phyloP scores from a whole-genome alignment of 306 rosid species.

The Arachis hypogaea region DNA sequence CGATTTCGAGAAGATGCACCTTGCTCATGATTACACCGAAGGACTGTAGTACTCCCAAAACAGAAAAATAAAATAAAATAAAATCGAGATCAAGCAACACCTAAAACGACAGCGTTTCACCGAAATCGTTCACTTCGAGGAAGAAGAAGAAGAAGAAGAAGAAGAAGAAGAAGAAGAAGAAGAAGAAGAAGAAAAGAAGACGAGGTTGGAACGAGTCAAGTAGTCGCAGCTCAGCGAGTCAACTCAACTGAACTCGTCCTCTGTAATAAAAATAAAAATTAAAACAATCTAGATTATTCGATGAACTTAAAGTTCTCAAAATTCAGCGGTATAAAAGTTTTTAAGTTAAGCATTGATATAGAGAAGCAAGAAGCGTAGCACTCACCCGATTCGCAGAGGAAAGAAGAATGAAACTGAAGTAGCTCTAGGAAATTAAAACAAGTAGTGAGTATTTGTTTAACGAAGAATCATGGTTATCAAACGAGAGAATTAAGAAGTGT shows the following conservation, averaged over 20 bases:
- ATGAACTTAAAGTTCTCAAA: neutral
- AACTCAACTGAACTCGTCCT: slow-evolving; percentile 34
- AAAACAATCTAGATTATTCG: too few species aligned
- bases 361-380: neutral
- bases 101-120: slow-evolving; percentile 30
- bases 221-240: slow-evolving; percentile 40
- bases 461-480: neutral
- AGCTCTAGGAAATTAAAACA: neutral
- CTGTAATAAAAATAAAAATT: neutral
- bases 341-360: too few species aligned
- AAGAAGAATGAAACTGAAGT: neutral
- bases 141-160: slow-evolving; percentile 1
- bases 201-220: slow-evolving; percentile 13
- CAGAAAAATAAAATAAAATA: too few species aligned
- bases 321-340: slow-evolving; percentile 5
- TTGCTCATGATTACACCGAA: slow-evolving; percentile 58
- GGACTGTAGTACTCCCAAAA: slow-evolving; percentile 13
- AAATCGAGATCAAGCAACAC: slow-evolving; percentile 40
- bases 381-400: neutral
- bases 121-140: slow-evolving; percentile 28
- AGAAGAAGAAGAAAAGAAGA: neutral
- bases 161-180: slow-evolving; percentile 16
- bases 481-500: slow-evolving; percentile 29
- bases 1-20: slow-evolving; percentile 61
- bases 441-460: neutral